These are phyloP conservation scores for Erodium texanum DNA, from an alignment of 441 rosid species.

Conservation along the genomic window DNA sequence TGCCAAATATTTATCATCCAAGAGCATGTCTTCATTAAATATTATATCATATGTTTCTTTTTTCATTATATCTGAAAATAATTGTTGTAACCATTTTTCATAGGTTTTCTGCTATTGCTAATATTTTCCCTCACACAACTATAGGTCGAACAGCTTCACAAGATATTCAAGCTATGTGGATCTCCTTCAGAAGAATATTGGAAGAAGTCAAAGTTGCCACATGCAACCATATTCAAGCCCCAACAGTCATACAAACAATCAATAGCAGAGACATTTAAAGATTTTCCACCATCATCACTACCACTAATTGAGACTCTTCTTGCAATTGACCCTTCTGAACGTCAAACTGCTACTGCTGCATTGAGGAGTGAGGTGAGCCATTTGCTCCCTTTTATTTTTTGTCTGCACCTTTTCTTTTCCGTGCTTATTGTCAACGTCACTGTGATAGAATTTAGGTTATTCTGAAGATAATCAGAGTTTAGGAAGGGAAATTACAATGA, in stretches of 20 bases:
- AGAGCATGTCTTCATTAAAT: background rate
- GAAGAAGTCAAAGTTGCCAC: conserved; percentile 56
- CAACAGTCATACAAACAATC: conserved; percentile 45
- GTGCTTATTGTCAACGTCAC: background rate
- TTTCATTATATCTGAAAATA: background rate
- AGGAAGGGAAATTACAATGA: background rate
- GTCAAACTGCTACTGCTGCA: conserved; percentile 50
- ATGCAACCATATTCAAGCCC: conserved; percentile 52
- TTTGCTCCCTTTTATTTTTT: conserved; percentile 4
- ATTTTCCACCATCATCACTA: conserved; percentile 41
- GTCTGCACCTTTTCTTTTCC: background rate
- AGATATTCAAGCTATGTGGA: conserved; percentile 58
- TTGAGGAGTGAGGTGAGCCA: conserved; percentile 43
- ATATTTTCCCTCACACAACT: conserved; percentile 9
- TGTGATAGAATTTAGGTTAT: background rate
- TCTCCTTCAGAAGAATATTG: conserved; percentile 65
- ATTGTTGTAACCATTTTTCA: background rate
- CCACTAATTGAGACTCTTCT: conserved; percentile 52
- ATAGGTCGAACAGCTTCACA: conserved; percentile 61
- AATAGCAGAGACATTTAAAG: conserved; percentile 43
- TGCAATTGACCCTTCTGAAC: conserved; percentile 44
- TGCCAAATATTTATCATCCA: background rate
- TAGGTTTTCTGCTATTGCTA: background rate
- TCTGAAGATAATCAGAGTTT: background rate
- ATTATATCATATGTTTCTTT: background rate